A percentile compares a stretch with the other conserved stretches of the same genome.
These are phyloP conservation scores for Fomitopsis betulina DNA, from an alignment of 1,284 basidiomycete species.

Conservation along the genomic window DNA sequence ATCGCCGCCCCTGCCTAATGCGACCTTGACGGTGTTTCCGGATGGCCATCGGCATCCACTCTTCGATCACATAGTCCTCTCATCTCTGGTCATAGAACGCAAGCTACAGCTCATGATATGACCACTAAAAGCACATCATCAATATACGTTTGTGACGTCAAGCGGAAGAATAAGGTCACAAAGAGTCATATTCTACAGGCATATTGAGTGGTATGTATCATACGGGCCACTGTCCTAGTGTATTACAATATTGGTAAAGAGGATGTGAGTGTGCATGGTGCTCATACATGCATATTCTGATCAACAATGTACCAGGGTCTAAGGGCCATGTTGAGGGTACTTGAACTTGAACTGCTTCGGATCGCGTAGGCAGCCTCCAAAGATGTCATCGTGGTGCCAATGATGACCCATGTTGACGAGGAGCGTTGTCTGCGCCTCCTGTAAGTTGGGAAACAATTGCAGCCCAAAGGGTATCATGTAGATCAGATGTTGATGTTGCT, in stretches of 20 bases:
- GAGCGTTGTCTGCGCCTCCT: not conserved
- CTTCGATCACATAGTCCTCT: conserved; percentile 42
- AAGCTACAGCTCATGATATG: conserved; percentile 26
- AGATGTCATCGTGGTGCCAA: not conserved
- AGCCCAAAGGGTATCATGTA: not conserved
- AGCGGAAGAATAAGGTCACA: no score
- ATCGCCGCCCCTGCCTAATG: conserved; percentile 36
- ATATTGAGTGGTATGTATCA: no score
- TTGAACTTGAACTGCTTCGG: not conserved
- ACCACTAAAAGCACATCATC: not conserved
- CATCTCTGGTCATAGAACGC: conserved; percentile 39
- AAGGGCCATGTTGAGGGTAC: not conserved
- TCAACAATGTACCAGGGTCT: no score
- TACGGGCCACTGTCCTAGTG: no score
- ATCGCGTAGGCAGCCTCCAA: not conserved
- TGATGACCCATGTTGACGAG: not conserved
- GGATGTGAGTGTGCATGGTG: no score
- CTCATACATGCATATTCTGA: no score
- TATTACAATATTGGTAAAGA: no score
- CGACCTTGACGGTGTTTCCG: conserved; percentile 39
- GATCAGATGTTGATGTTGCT: not conserved
- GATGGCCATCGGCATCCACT: conserved; percentile 37
- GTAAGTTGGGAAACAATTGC: not conserved
- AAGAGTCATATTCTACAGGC: no score
- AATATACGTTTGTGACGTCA: no score